These are phyloP conservation scores for Chlorencoelia australis DNA, from an alignment of 2,329 filamentous ascomycete genomes.

Conservation along the genomic window DNA sequence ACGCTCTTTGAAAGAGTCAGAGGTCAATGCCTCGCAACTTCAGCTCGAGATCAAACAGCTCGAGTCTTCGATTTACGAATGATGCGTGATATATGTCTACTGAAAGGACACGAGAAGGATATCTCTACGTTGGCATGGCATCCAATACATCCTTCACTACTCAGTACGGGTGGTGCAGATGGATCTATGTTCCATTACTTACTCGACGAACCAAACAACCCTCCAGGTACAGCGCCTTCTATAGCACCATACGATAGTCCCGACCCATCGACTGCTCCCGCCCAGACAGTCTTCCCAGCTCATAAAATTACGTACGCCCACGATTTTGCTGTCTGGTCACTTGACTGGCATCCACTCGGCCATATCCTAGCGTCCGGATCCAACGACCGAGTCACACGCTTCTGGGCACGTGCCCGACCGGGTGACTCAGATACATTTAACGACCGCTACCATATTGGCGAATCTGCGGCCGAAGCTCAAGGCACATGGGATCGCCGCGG, in stretches of 20 bases:
- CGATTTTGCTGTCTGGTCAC: constrained; percentile 91
- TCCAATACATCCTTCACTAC: constrained; percentile 77
- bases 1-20: constrained; percentile 81
- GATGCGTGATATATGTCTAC: constrained; percentile 93
- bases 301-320: constrained; percentile 83
- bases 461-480: constrained; percentile 83
- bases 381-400: constrained; percentile 92
- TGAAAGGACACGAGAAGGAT: constrained; percentile 93
- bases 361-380: constrained; percentile 93
- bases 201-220: constrained; percentile 88
- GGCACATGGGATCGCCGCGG: constrained; percentile 87
- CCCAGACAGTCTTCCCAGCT: constrained; percentile 86
- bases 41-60: constrained; percentile 84
- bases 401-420: constrained; percentile 87
- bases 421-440: constrained; percentile 79
- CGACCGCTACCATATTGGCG: constrained; percentile 91
- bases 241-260: constrained; percentile 77
- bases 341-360: constrained; percentile 95
- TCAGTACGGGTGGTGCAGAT: constrained; percentile 84
- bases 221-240: constrained; percentile 58
- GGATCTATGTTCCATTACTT: constrained; percentile 88
- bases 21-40: constrained; percentile 79
- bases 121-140: constrained; percentile 91
- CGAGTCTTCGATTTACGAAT: constrained; percentile 91
- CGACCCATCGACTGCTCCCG: constrained; percentile 68